Percentiles rank a stretch among this genome's conserved stretches.
These are phyloP conservation scores for Yamadazyma olivae DNA, from an alignment of 805 yeast genomes.

Conservation along the genomic window DNA sequence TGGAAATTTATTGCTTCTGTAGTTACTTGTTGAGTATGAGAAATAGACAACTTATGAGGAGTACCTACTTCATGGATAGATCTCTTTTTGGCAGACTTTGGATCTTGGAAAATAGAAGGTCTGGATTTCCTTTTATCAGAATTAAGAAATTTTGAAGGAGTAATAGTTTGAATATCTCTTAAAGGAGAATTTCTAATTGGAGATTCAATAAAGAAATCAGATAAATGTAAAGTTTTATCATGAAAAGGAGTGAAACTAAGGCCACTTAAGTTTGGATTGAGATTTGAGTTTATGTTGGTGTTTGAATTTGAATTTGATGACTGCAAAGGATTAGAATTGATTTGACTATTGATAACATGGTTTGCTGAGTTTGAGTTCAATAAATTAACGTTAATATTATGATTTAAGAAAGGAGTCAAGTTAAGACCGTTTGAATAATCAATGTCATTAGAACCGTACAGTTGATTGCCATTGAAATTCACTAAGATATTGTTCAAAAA, in stretches of 20 bases:
- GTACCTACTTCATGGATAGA: constrained; percentile 36
- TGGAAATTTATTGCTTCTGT: constrained; percentile 4
- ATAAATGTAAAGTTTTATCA: constrained; percentile 37
- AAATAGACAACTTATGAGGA: constrained; percentile 27
- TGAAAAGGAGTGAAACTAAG: constrained; percentile 36
- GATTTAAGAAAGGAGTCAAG: constrained; percentile 41
- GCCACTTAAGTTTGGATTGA: background rate
- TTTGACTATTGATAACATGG: constrained; percentile 1
- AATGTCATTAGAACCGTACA: constrained; percentile 13
- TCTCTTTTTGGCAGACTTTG: constrained; percentile 29
- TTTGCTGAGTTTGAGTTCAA: constrained; percentile 13
- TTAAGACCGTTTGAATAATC: constrained; percentile 35
- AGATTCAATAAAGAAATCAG: constrained; percentile 44
- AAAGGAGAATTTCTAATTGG: constrained; percentile 37
- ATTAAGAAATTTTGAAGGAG: constrained; percentile 36
- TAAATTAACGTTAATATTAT: constrained; percentile 21
- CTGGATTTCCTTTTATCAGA: constrained; percentile 17
- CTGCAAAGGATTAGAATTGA: background rate
- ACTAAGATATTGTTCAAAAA: constrained; percentile 16
- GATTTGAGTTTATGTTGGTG: background rate
- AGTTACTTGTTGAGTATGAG: constrained; percentile 16
- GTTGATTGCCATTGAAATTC: constrained; percentile 13
- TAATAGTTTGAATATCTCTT: constrained; percentile 34
- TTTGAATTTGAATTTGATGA: background rate
- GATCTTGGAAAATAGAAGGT: constrained; percentile 21